These are phyloP conservation scores for Tricladium varicosporioides DNA, from an alignment of 2,329 filamentous ascomycete genomes.

Conservation along the genomic window DNA sequence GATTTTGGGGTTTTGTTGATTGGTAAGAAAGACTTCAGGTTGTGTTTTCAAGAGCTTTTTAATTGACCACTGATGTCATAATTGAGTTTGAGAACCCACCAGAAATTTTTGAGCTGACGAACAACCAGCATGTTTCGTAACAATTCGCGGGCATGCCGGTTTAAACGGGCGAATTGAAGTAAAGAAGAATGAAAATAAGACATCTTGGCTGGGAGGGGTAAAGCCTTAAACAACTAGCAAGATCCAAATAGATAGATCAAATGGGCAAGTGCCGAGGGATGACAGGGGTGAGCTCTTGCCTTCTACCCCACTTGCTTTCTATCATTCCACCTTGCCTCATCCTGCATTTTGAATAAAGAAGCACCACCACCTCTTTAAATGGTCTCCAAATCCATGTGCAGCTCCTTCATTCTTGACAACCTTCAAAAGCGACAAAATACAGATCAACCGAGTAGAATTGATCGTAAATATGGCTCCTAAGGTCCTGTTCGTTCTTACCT, in stretches of 20 bases:
- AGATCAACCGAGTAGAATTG: too few relatives aligned
- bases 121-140: neutral
- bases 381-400: neutral
- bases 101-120: neutral
- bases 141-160: neutral
- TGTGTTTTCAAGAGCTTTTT: neutral
- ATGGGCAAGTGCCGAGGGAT: neutral
- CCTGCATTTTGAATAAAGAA: neutral
- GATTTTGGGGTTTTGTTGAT: too few relatives aligned
- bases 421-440: neutral
- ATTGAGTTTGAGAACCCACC: neutral
- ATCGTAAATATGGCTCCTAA: slow-evolving; percentile 38
- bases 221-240: neutral
- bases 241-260: neutral
- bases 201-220: neutral
- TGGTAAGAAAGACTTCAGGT: neutral
- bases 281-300: neutral
- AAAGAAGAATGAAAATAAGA: neutral
- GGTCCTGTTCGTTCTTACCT: slow-evolving; percentile 52
- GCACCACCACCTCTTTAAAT: neutral
- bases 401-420: neutral
- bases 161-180: neutral
- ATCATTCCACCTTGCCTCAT: neutral
- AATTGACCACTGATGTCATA: neutral
- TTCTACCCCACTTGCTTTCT: neutral